Evolutionary conservation across 164 flowering plant genomes (phyloP).

Genomic region (Umbellularia californica): DNA sequence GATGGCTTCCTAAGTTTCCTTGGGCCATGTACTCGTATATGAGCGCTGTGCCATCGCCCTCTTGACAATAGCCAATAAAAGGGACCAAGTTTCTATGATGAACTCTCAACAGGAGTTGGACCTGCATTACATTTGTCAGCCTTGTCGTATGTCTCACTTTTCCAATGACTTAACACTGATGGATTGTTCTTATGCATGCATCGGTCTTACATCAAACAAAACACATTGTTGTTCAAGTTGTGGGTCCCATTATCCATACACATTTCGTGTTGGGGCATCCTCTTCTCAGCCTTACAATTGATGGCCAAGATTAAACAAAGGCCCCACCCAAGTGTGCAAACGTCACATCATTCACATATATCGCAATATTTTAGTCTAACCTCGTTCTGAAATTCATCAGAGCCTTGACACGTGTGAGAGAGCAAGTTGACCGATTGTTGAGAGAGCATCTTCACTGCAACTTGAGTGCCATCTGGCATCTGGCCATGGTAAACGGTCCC

Average conservation of each 20-base stretch:
- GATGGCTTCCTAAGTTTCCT: constrained; percentile 30
- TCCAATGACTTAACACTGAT: neutral
- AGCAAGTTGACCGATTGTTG: constrained; percentile 12
- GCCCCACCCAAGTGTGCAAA: no score
- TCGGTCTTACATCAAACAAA: neutral
- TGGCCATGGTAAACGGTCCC: constrained; percentile 45
- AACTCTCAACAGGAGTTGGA: constrained; percentile 33
- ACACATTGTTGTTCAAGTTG: no score
- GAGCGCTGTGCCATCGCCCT: constrained; percentile 27
- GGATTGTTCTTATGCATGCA: neutral
- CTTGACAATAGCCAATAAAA: constrained; percentile 46
- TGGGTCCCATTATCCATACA: no score
- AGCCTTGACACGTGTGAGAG: constrained; percentile 21
- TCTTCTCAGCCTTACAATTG: no score
- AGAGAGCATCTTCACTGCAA: constrained; percentile 53
- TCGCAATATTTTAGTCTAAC: constrained; percentile 9
- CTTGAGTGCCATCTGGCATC: constrained; percentile 25
- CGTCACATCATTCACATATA: no score
- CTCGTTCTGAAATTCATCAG: constrained; percentile 37
- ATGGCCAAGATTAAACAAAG: no score
- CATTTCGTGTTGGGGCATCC: no score
- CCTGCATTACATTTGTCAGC: constrained; percentile 22
- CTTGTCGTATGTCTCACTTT: neutral
- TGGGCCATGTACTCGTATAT: constrained; percentile 50
- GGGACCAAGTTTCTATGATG: constrained; percentile 45